phyloP scores from a whole-genome alignment of 148 eudicot genomes.

The Nepenthes gracilis region DNA sequence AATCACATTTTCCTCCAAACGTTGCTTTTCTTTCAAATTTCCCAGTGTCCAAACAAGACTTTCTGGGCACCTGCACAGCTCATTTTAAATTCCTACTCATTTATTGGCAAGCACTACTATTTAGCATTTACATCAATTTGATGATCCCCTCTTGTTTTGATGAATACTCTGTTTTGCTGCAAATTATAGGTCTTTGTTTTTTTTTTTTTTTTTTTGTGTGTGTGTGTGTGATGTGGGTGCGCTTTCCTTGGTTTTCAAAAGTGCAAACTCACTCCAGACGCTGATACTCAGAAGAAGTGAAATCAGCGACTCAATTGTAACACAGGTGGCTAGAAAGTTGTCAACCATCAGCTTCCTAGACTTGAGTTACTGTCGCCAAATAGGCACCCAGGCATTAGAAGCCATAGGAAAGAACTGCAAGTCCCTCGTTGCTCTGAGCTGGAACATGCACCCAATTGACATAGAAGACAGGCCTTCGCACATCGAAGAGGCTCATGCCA shows the following conservation, averaged over 20 bases:
- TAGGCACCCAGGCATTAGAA: slow-evolving; percentile 41
- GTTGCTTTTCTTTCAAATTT: too few relatives aligned
- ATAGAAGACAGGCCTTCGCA: slow-evolving; percentile 30
- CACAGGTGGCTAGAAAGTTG: slow-evolving; percentile 32
- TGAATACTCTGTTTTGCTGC: background rate
- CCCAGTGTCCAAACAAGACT: too few relatives aligned
- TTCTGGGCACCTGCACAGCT: too few relatives aligned
- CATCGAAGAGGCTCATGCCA: slow-evolving; percentile 67
- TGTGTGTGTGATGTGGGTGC: background rate
- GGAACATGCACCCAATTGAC: slow-evolving; percentile 63
- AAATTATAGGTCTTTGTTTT: background rate
- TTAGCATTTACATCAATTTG: too few relatives aligned
- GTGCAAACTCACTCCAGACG: slow-evolving; percentile 50
- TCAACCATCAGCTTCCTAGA: slow-evolving; percentile 45
- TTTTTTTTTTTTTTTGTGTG: background rate
- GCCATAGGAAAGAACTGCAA: slow-evolving; percentile 52
- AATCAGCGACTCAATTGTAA: slow-evolving; percentile 35
- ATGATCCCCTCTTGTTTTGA: too few relatives aligned
- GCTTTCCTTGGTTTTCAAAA: slow-evolving; percentile 13
- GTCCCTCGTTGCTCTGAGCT: slow-evolving; percentile 28
- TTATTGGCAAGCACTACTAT: too few relatives aligned
- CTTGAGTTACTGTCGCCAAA: slow-evolving; percentile 53
- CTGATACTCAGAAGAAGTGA: slow-evolving; percentile 50
- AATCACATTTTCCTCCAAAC: too few relatives aligned
- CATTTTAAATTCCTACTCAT: too few relatives aligned